These are phyloP conservation scores for Talaromyces verruculosus DNA, from an alignment of 2,329 filamentous ascomycete species.

Conservation along the genomic window DNA sequence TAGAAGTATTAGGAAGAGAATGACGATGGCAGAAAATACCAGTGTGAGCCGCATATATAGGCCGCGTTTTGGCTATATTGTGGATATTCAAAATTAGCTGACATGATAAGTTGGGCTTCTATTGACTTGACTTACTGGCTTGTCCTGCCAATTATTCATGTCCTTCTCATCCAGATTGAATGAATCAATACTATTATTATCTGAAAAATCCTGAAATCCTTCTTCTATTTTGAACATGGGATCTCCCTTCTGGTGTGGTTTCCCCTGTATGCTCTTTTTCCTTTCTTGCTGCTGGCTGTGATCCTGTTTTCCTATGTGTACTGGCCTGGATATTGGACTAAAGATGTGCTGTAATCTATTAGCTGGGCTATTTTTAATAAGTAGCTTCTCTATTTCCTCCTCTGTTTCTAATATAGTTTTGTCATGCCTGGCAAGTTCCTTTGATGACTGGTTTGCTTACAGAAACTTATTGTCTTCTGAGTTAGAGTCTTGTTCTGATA, in stretches of 20 bases:
- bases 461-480: conserved; percentile 73
- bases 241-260: conserved; percentile 65
- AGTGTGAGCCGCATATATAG: conserved; percentile 37
- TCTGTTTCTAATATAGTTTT: conserved; percentile 71
- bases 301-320: conserved; percentile 53
- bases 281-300: conserved; percentile 53
- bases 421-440: conserved; percentile 69
- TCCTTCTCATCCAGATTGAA: conserved; percentile 52
- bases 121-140: conserved; percentile 25
- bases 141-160: conserved; percentile 34
- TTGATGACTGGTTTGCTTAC: conserved; percentile 64
- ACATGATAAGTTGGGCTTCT: conserved; percentile 3
- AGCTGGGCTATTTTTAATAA: conserved; percentile 42
- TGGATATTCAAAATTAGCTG: not conserved
- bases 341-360: conserved; percentile 43
- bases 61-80: conserved; percentile 24
- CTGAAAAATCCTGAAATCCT: conserved; percentile 62
- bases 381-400: conserved; percentile 57
- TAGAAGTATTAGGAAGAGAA: conserved; percentile 57
- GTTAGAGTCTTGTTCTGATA: conserved; percentile 68
- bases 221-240: conserved; percentile 92
- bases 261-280: conserved; percentile 49
- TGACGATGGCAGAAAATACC: conserved; percentile 47
- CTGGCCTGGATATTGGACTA: conserved; percentile 47
- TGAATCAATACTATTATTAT: conserved; percentile 59